phyloP scores from a whole-genome alignment of 2,329 filamentous ascomycete species.

The Huntiella decipiens region DNA sequence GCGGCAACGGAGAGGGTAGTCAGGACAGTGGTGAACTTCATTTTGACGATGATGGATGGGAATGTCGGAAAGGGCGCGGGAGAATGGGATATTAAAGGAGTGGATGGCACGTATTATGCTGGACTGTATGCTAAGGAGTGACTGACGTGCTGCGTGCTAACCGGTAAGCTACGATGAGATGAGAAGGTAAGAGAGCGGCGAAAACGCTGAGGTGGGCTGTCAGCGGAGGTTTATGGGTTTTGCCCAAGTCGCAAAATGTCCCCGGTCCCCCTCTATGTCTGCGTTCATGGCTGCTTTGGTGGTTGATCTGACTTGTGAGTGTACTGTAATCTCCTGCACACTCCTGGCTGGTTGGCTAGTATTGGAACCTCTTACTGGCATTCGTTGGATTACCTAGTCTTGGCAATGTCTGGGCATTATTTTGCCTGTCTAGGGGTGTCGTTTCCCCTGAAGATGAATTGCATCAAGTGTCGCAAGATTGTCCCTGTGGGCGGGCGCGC shows the following conservation, averaged over 20 bases:
- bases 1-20: constrained; percentile 7
- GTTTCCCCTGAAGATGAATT: not conserved
- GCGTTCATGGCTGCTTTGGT: too few species aligned
- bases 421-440: not conserved
- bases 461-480: too few species aligned
- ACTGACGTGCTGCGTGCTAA: too few species aligned
- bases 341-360: too few species aligned
- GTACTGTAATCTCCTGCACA: too few species aligned
- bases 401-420: constrained; percentile 1
- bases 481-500: too few species aligned
- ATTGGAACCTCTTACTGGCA: too few species aligned
- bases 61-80: not conserved
- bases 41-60: not conserved
- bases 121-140: too few species aligned
- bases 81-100: constrained; percentile 1
- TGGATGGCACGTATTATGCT: not conserved
- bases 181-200: not conserved
- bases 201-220: not conserved
- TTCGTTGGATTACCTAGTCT: not conserved
- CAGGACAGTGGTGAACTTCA: constrained; percentile 9
- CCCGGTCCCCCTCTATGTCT: too few species aligned
- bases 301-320: too few species aligned
- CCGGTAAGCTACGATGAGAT: not conserved
- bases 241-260: too few species aligned
- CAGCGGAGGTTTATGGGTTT: too few species aligned